Conservation (phyloP, 2,329 filamentous ascomycete genomes). For the Thielaviopsis musarum region DNA sequence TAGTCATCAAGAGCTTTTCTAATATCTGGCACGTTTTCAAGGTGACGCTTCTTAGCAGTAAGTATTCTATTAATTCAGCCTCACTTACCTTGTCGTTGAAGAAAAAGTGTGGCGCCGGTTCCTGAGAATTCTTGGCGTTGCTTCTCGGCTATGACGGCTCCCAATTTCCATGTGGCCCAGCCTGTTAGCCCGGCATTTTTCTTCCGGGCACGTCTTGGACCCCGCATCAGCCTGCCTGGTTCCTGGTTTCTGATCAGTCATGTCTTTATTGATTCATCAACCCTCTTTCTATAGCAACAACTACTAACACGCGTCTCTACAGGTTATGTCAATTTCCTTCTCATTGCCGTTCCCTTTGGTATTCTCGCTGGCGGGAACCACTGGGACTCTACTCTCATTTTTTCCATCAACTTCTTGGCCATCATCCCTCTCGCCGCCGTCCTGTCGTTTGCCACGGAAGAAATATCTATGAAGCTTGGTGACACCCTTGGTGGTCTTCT, state of each 20-base stretch:
- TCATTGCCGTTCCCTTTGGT: slow-evolving; percentile 58
- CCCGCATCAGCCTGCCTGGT: background rate
- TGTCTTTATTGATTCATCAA: background rate
- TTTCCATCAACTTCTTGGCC: slow-evolving; percentile 64
- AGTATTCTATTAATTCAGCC: slow-evolving; percentile 17
- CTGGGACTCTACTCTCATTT: slow-evolving; percentile 52
- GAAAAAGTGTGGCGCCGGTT: background rate
- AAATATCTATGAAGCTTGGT: slow-evolving; percentile 54
- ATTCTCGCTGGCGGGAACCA: slow-evolving; percentile 46
- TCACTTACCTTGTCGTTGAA: slow-evolving; percentile 3
- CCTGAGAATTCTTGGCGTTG: background rate
- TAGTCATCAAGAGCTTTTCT: slow-evolving; percentile 2
- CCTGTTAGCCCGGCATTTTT: background rate
- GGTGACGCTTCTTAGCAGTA: slow-evolving; percentile 42
- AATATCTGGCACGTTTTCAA: slow-evolving; percentile 36
- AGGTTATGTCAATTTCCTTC: slow-evolving; percentile 51
- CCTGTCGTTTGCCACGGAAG: slow-evolving; percentile 62
- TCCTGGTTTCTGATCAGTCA: background rate
- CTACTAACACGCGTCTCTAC: background rate
- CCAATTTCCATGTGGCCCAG: background rate
- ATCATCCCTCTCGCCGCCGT: slow-evolving; percentile 61
- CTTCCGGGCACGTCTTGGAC: background rate
- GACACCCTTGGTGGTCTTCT: slow-evolving; percentile 57
- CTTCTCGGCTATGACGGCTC: background rate
- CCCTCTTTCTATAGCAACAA: background rate